A percentile compares a stretch with the other conserved stretches of the same genome.
These are phyloP conservation scores for Samsoniella hepiali DNA, from an alignment of 2,329 filamentous ascomycete species.

Conservation along the genomic window DNA sequence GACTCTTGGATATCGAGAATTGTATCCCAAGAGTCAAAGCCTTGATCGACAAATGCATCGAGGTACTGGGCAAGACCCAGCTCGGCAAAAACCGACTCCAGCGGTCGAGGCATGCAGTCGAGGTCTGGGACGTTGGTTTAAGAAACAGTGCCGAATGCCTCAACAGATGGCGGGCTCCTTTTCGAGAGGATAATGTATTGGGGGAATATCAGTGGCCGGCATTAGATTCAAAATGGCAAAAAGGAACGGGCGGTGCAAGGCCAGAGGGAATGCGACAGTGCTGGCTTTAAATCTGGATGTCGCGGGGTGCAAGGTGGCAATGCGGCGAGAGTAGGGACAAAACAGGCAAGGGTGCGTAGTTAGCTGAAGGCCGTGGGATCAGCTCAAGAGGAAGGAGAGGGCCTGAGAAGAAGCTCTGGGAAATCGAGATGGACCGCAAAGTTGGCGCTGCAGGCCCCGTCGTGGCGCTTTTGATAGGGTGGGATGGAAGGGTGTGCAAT, in stretches of 20 bases:
- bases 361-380: too few species aligned
- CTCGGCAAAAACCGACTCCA: conserved; percentile 66
- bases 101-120: conserved; percentile 50
- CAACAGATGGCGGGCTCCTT: neutral
- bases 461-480: neutral
- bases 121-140: conserved; percentile 14
- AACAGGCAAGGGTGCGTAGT: too few species aligned
- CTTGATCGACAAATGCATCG: conserved; percentile 68
- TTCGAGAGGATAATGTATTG: neutral
- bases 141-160: neutral
- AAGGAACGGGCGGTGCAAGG: neutral
- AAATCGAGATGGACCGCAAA: conserved; percentile 1
- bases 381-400: neutral
- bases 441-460: neutral
- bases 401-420: neutral
- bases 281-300: neutral
- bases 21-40: conserved; percentile 82
- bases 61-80: conserved; percentile 78
- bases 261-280: neutral
- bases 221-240: conserved; percentile 15
- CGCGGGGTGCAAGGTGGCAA: neutral
- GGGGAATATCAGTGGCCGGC: neutral
- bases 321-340: too few species aligned
- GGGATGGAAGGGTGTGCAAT: neutral
- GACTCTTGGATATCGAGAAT: conserved; percentile 81